These are phyloP conservation scores for Colletotrichum cereale DNA, from an alignment of 2,329 filamentous ascomycete species.

Conservation along the genomic window DNA sequence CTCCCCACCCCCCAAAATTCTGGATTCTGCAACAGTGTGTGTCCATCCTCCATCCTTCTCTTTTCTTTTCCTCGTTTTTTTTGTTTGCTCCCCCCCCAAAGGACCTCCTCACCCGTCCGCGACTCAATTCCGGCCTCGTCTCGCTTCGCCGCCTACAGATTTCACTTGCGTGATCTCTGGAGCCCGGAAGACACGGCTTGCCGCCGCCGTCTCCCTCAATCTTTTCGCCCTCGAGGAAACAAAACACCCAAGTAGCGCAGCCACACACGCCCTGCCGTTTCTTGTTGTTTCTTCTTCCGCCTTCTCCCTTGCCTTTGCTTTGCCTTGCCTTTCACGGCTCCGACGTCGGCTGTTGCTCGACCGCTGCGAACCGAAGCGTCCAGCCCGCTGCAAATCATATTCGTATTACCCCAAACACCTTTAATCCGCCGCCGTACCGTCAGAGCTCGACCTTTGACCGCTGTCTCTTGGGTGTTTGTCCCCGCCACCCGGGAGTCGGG, in stretches of 20 bases:
- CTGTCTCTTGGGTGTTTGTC: conserved; percentile 33
- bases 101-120: conserved; percentile 8
- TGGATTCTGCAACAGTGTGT: conserved; percentile 24
- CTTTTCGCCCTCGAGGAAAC: not conserved
- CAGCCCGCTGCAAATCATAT: conserved; percentile 16
- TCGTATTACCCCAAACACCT: conserved; percentile 32
- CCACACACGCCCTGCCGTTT: not conserved
- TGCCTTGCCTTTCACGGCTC: conserved; percentile 10
- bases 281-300: not conserved
- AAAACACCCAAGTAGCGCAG: not conserved
- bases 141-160: not conserved
- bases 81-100: not conserved
- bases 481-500: conserved; percentile 36
- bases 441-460: conserved; percentile 27
- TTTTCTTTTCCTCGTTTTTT: conserved; percentile 10
- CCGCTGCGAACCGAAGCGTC: conserved; percentile 33
- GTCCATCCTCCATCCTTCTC: not conserved
- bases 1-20: conserved; percentile 22
- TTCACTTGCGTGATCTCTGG: not conserved
- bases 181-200: not conserved
- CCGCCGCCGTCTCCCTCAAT: not conserved
- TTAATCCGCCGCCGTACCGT: not conserved
- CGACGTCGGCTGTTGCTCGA: conserved; percentile 24
- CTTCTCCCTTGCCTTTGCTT: not conserved
- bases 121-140: not conserved